Conservation (phyloP, 305 asterid genomes). For the Fraxinus nigra region DNA sequence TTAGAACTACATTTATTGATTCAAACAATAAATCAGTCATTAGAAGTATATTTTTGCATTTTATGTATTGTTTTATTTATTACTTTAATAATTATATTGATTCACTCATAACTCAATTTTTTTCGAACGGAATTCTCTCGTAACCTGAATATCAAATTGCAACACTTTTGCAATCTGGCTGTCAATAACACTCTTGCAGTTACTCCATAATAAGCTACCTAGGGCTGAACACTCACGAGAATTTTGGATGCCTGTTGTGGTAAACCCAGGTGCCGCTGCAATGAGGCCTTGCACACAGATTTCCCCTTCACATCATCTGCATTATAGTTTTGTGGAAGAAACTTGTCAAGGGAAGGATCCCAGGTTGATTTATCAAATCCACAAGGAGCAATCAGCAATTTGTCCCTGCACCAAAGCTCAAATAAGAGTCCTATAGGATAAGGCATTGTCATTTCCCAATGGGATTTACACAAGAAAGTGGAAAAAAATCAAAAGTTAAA, state of each 20-base stretch:
- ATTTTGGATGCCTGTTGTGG: slow-evolving; percentile 42
- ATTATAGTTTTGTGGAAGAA: slow-evolving; percentile 57
- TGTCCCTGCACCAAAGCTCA: slow-evolving; percentile 50
- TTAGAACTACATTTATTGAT: neutral
- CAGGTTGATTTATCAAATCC: slow-evolving; percentile 64
- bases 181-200: neutral
- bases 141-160: neutral
- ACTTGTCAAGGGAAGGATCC: slow-evolving; percentile 68
- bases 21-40: neutral
- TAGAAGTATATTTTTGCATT: neutral
- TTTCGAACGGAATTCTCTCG: neutral
- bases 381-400: slow-evolving; percentile 62
- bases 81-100: neutral
- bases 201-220: neutral
- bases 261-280: slow-evolving; percentile 58
- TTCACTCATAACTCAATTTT: neutral
- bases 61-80: neutral
- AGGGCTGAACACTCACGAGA: slow-evolving; percentile 49
- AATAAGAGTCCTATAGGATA: slow-evolving; percentile 18
- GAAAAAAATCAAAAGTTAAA: slow-evolving; percentile 9
- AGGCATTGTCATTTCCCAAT: slow-evolving; percentile 9
- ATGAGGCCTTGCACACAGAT: slow-evolving; percentile 50
- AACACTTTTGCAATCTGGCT: neutral
- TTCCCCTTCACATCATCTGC: slow-evolving; percentile 66
- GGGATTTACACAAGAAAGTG: neutral